Evolutionary conservation across 177 flowering plant genomes (phyloP).

Genomic region (Vitis hybrid): DNA sequence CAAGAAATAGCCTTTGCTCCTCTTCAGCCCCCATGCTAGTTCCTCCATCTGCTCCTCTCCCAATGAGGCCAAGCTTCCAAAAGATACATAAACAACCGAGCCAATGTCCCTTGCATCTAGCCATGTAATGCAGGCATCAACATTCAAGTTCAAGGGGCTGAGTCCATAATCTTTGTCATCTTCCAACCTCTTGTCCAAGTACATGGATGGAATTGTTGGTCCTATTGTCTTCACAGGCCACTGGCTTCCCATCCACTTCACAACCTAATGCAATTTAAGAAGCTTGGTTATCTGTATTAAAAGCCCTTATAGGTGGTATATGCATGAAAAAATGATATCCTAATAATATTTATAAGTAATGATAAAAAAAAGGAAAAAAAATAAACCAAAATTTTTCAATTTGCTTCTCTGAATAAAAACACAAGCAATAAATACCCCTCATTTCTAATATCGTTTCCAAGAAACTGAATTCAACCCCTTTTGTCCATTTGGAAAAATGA

Average conservation of each 20-base stretch:
- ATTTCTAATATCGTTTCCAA: too few relatives aligned
- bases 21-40: constrained; percentile 29
- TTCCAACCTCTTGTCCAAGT: constrained; percentile 33
- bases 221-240: constrained; percentile 30
- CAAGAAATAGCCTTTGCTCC: constrained; percentile 27
- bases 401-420: too few relatives aligned
- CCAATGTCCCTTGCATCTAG: constrained; percentile 21
- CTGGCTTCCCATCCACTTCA: constrained; percentile 23
- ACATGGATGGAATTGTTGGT: constrained; percentile 43
- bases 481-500: too few relatives aligned
- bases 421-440: too few relatives aligned
- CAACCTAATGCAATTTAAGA: constrained; percentile 16
- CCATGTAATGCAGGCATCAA: constrained; percentile 30
- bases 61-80: constrained; percentile 39
- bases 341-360: too few relatives aligned
- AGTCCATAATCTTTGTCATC: constrained; percentile 39
- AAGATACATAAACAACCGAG: constrained; percentile 46
- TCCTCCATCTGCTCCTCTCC: constrained; percentile 40
- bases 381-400: too few relatives aligned
- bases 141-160: constrained; percentile 23
- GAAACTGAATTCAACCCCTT: too few relatives aligned
- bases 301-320: too few relatives aligned
- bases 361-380: too few relatives aligned
- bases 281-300: not conserved
- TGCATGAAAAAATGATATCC: too few relatives aligned